Evolutionary conservation across 306 rosid genomes (phyloP).

Genomic region (Gillenia trifoliata): DNA sequence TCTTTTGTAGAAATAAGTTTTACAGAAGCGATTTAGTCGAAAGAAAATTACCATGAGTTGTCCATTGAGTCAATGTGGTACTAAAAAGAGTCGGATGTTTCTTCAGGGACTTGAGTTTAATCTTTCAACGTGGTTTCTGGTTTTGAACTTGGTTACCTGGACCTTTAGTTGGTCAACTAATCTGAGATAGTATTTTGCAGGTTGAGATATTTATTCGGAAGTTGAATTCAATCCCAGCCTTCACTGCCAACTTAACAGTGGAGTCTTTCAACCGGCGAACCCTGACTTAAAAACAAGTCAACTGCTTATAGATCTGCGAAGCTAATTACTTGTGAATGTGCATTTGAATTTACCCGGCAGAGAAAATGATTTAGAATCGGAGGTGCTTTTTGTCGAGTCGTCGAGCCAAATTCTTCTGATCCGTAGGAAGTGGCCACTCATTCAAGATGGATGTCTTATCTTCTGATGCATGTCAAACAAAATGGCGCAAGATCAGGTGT

Average conservation of each 20-base stretch:
- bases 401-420: neutral
- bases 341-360: neutral
- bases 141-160: constrained; percentile 5
- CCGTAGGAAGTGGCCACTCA: neutral
- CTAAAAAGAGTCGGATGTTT: neutral
- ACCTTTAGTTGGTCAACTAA: constrained; percentile 3
- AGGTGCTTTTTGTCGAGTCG: neutral
- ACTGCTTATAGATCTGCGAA: neutral
- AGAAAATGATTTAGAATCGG: neutral
- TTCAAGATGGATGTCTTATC: neutral
- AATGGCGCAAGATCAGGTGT: neutral
- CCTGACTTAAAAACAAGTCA: constrained; percentile 37
- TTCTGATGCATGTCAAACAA: neutral
- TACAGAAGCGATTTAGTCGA: neutral
- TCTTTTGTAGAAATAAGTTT: neutral
- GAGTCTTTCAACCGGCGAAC: constrained; percentile 92
- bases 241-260: constrained; percentile 94
- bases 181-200: constrained; percentile 39
- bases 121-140: neutral
- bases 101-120: neutral
- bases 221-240: constrained; percentile 93
- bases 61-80: neutral
- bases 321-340: neutral
- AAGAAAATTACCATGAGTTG: neutral
- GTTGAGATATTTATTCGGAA: constrained; percentile 83